Percentiles rank a stretch among this genome's conserved stretches.
Evolutionary conservation across 306 rosid species (phyloP).

Genomic region (Dryas drummondii): DNA sequence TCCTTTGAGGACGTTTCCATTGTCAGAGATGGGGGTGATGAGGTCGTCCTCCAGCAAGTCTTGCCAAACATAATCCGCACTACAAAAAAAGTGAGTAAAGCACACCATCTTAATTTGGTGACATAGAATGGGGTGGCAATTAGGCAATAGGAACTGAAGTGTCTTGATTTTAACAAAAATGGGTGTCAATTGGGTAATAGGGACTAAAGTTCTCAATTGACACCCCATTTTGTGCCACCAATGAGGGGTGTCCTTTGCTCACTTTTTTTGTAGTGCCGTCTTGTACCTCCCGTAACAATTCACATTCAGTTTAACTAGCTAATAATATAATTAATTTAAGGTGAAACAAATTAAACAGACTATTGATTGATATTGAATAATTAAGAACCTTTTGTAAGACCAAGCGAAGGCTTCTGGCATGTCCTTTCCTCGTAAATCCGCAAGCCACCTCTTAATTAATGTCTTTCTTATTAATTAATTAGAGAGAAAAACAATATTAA

Average conservation of each 20-base stretch:
- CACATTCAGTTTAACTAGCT: slow-evolving; percentile 3
- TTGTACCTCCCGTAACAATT: slow-evolving; percentile 71
- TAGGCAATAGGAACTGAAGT: too few relatives aligned
- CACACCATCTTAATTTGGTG: too few relatives aligned
- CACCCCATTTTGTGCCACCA: too few relatives aligned
- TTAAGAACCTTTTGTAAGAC: slow-evolving; percentile 72
- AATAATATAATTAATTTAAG: not conserved
- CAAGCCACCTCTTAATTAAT: slow-evolving; percentile 82
- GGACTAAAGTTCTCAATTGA: too few relatives aligned
- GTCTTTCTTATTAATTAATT: slow-evolving; percentile 33
- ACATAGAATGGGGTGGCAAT: too few relatives aligned
- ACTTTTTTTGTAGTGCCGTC: too few relatives aligned
- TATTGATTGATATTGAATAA: not conserved
- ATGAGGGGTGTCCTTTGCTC: too few relatives aligned
- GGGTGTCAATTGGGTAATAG: too few relatives aligned
- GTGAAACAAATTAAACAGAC: not conserved
- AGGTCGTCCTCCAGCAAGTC: slow-evolving; percentile 84
- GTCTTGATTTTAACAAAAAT: too few relatives aligned
- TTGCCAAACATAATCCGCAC: slow-evolving; percentile 96
- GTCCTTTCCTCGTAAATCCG: slow-evolving; percentile 69
- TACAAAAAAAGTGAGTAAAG: too few relatives aligned
- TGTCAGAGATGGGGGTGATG: slow-evolving; percentile 81
- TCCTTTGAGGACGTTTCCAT: slow-evolving; percentile 88
- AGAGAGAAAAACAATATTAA: slow-evolving; percentile 7
- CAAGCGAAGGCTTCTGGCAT: slow-evolving; percentile 68